phyloP scores from a whole-genome alignment of 192 early-diverging fungal species.

The Coemansia sp. region DNA sequence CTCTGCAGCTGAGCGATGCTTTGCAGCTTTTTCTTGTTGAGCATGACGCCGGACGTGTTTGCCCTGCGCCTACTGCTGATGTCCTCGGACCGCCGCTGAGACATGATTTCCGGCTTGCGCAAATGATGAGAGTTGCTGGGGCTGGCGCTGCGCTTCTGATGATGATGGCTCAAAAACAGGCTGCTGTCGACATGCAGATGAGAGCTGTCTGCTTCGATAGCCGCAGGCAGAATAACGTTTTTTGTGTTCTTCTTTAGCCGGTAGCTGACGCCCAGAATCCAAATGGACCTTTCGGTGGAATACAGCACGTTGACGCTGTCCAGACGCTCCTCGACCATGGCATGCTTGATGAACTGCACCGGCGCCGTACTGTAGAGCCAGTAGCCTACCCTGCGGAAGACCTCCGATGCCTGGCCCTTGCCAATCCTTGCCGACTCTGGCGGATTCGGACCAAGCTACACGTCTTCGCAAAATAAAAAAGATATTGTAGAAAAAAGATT shows the following conservation, averaged over 20 bases:
- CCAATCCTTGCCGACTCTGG: constrained; percentile 41
- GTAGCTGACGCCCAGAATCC: constrained; percentile 52
- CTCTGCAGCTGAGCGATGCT: constrained; percentile 44
- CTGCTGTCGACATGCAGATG: constrained; percentile 49
- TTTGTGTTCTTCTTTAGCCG: constrained; percentile 45
- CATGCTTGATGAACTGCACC: constrained; percentile 54
- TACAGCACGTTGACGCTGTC: constrained; percentile 52
- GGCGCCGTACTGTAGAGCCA: constrained; percentile 56
- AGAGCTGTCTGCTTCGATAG: constrained; percentile 44
- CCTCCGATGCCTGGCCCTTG: constrained; percentile 48
- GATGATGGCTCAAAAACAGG: constrained; percentile 47
- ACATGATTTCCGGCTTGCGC: constrained; percentile 27
- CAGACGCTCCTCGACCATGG: constrained; percentile 50
- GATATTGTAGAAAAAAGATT: no score
- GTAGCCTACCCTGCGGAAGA: constrained; percentile 50
- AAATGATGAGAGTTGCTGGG: constrained; percentile 25
- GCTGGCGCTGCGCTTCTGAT: constrained; percentile 50
- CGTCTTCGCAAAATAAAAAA: not conserved
- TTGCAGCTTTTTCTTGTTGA: constrained; percentile 54
- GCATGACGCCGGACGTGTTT: constrained; percentile 51
- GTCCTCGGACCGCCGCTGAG: constrained; percentile 48
- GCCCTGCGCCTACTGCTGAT: constrained; percentile 41
- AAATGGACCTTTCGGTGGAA: constrained; percentile 47
- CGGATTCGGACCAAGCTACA: constrained; percentile 45
- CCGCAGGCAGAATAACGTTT: constrained; percentile 42